Percentiles rank a stretch among this genome's conserved stretches.
phyloP scores from a whole-genome alignment of 1,284 basidiomycete species.

The Rhodotorula glutinis region DNA sequence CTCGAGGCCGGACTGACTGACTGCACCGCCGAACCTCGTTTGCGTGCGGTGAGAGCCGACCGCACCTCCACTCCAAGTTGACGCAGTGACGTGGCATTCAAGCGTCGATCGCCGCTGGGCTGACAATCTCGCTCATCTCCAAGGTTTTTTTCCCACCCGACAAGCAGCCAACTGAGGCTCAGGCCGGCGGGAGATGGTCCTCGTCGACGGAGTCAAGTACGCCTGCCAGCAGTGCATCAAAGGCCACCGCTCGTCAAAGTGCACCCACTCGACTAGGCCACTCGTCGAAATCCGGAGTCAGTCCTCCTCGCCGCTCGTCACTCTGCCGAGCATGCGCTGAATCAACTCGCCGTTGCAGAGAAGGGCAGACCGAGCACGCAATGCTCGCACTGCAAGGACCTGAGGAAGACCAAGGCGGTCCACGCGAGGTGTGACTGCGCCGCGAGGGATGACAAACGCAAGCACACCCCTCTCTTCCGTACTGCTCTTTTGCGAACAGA shows the following conservation, averaged over 20 bases:
- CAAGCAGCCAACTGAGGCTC: too few relatives aligned
- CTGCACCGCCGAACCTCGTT: too few relatives aligned
- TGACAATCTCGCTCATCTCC: too few relatives aligned
- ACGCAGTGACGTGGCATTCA: too few relatives aligned
- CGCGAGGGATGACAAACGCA: constrained; percentile 19
- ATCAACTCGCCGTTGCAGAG: constrained; percentile 2
- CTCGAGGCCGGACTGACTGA: too few relatives aligned
- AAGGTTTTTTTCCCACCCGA: too few relatives aligned
- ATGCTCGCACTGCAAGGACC: constrained; percentile 34
- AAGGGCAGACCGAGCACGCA: constrained; percentile 38
- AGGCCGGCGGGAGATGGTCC: too few relatives aligned
- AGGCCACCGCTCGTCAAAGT: constrained; percentile 37
- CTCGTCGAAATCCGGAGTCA: constrained; percentile 39
- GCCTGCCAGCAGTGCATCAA: constrained; percentile 39
- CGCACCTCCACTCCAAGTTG: too few relatives aligned
- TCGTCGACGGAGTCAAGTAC: constrained; percentile 32
- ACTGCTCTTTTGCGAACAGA: background rate
- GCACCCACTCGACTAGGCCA: constrained; percentile 32
- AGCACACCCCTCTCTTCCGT: background rate
- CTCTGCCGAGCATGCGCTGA: background rate
- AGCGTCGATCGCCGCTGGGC: too few relatives aligned
- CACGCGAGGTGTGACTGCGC: constrained; percentile 36
- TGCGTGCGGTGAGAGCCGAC: too few relatives aligned
- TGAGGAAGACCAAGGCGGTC: constrained; percentile 32
- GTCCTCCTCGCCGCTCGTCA: background rate